A percentile compares a stretch with the other conserved stretches of the same genome.
These are phyloP conservation scores for Ichthyophthirius multifiliis DNA, from an alignment of 169 alveolate species.

Conservation along the genomic window DNA sequence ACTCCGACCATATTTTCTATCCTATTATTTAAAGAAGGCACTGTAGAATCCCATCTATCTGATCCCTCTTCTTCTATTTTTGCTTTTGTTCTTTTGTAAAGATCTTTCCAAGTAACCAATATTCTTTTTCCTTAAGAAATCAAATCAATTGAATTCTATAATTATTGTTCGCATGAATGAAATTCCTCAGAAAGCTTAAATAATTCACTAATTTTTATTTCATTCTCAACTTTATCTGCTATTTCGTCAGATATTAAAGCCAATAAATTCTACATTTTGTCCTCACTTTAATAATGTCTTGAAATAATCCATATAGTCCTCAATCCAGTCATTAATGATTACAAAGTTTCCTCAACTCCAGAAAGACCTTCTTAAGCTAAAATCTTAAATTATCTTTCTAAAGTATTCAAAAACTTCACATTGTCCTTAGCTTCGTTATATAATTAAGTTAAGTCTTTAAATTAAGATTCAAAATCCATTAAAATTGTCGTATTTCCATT, in stretches of 20 bases:
- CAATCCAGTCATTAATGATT: slow-evolving; percentile 81
- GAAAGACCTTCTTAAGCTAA: slow-evolving; percentile 76
- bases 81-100: slow-evolving; percentile 65
- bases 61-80: slow-evolving; percentile 78
- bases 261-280: slow-evolving; percentile 74
- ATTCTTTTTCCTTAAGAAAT: slow-evolving; percentile 68
- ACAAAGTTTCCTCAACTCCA: slow-evolving; percentile 80
- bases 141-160: slow-evolving; percentile 65
- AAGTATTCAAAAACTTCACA: slow-evolving; percentile 89
- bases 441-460: slow-evolving; percentile 79
- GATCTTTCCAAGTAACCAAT: slow-evolving; percentile 75
- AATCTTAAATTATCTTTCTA: slow-evolving; percentile 86
- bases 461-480: slow-evolving; percentile 58
- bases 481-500: neutral
- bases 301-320: slow-evolving; percentile 86
- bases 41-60: slow-evolving; percentile 85
- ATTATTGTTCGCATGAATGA: slow-evolving; percentile 30
- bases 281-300: slow-evolving; percentile 78
- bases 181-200: slow-evolving; percentile 65
- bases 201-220: slow-evolving; percentile 73
- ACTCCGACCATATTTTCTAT: slow-evolving; percentile 86
- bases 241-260: slow-evolving; percentile 82
- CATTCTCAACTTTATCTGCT: slow-evolving; percentile 77
- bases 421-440: slow-evolving; percentile 90
- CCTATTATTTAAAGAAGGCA: slow-evolving; percentile 73